Conservation (phyloP, 2,329 filamentous ascomycete species). For the Juglanconis oblonga region DNA sequence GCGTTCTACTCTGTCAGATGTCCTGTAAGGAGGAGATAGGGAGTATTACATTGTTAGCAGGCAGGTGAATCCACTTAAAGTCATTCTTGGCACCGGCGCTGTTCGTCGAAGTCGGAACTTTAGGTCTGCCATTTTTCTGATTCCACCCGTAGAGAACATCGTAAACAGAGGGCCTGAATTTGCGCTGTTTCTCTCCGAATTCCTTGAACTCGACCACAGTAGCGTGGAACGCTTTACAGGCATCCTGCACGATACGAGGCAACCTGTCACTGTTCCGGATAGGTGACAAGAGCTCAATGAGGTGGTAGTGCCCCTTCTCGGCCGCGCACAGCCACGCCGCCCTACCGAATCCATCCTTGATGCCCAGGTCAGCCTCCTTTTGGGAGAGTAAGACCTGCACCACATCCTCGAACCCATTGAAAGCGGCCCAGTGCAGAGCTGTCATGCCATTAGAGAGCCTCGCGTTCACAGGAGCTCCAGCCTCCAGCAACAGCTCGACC, state of each 20-base stretch:
- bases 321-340: conserved; percentile 41
- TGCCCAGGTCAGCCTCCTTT: conserved; percentile 28
- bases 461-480: conserved; percentile 42
- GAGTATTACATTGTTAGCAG: conserved; percentile 45
- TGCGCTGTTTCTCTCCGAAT: conserved; percentile 37
- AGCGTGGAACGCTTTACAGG: conserved; percentile 47
- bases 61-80: conserved; percentile 52
- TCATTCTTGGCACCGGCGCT: conserved; percentile 38
- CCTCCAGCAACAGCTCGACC: conserved; percentile 37
- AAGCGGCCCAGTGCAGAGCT: conserved; percentile 51
- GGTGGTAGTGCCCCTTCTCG: conserved; percentile 32
- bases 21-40: conserved; percentile 29
- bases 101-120: conserved; percentile 40
- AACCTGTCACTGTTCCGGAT: conserved; percentile 31
- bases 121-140: conserved; percentile 41
- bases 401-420: conserved; percentile 43
- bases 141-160: conserved; percentile 51
- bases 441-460: conserved; percentile 50
- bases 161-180: conserved; percentile 45
- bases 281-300: conserved; percentile 37
- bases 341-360: conserved; percentile 38
- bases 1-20: conserved; percentile 7
- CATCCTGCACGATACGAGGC: conserved; percentile 36
- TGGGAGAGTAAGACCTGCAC: conserved; percentile 38
- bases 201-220: conserved; percentile 52